Base-by-base conservation (phyloP, 2,329 filamentous ascomycete genomes). In the Penicillium sp. region DNA sequence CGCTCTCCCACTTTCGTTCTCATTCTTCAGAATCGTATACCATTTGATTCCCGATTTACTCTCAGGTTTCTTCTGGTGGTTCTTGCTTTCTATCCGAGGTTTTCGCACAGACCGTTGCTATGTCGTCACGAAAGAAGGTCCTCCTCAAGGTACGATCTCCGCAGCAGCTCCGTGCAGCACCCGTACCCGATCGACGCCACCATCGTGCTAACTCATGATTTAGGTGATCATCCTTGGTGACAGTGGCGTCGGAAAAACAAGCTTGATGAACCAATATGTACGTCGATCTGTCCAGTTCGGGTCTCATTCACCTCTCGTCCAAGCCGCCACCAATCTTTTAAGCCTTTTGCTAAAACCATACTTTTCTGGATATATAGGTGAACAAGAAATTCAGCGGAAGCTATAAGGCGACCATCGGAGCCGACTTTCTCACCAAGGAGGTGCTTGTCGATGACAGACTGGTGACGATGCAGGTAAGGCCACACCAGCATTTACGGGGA, bases 251-350 rank as follows among this genome's bases (percentile, higher is more conserved):
- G 92, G 92, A 66, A 98, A 98, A 78, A 98, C 92, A 45, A 95
- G 88, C 70, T 81, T 98, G 79, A 98, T 98, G 92, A 98, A 98
- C 73, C 92, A 98, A 96, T 98, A 96, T 85, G 92, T 96, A 80
- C 67, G 85, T 57, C n/a, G n/a, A n/a, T n/a, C n/a, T 26, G 20
- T 41, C 13, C n/a, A 30, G 27, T 33, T 28, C 35, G 16, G 14
- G 32, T 32, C 36, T 23, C 28, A 20, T 27, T 35, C 17, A 39
- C 34, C 14, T 34, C 28, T 18, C 16, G n/a, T 34, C 39, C 16
- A 31, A 25, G 27, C 37, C 36, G 35, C 34, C 30, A 17, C 30
- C 41, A 12, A 32, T 40, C 32, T 40, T 47, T 46, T 16, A 43
- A 20, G 36, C 36, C 28, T 36, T 26, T 25, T 23, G 39, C 54